Evolutionary conservation across 306 rosid species (phyloP), one percentile per base, ranked within the genome.

Genomic region (Luffa aegyptiaca): DNA sequence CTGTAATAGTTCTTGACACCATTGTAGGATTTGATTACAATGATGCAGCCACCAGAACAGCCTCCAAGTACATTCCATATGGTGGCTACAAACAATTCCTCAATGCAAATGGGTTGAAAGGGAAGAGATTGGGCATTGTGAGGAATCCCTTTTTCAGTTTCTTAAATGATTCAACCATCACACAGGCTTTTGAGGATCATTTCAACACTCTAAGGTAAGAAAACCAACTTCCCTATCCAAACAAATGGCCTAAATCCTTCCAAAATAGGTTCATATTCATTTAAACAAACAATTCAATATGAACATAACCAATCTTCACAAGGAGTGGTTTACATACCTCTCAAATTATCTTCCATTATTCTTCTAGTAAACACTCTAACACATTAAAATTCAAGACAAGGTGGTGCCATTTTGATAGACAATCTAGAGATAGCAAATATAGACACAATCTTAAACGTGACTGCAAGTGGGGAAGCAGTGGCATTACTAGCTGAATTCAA

Each of bases 51-150:
- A 91, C 93, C 63, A 58, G 49, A 52, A 80, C 81, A 72, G 87
- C 91, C 13, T 53, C 87, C 1, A 74, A 80, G 78, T 89, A 85
- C 80, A 90, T 84, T 66, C 93, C 97, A 21, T 5, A 16, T 33
- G 91, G 88, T 76, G 95, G 93, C 8, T 84, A 84, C 37, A 81
- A 61, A 79, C 92, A 93, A 44, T 93, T 90, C 51, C 90, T 90
- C 21, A 84, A 73, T 35, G 20, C 12, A 20, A 80, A 86, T 44
- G 96, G 97, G 3, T 90, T 92, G 45, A 80, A 75, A 70, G 92
- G 92, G 84, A 93, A 91, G 82, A 88, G 87, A 85, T 36, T 93
- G 10, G 93, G 93, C 5, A 86, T 93, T 59, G 88, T 90, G 5
- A 90, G 95, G 74, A 75, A 85, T 53, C 88, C 88, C 6, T 87